These are phyloP conservation scores for Sclerospora graminicola DNA, from an alignment of 352 stramenopile species.

Conservation along the genomic window DNA sequence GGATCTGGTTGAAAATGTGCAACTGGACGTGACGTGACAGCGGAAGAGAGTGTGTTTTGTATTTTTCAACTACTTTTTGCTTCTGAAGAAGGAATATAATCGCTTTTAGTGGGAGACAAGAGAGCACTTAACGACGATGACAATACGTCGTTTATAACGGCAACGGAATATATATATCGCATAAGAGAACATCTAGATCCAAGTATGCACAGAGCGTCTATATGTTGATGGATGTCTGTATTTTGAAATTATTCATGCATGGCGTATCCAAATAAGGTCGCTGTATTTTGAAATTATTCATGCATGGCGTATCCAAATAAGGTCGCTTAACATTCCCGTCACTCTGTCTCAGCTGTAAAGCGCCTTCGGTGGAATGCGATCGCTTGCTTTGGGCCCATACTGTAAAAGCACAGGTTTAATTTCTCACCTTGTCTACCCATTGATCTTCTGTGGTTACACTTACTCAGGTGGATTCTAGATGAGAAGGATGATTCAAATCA, in stretches of 20 bases:
- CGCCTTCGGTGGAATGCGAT: constrained; percentile 53
- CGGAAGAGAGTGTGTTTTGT: constrained; percentile 42
- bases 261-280: no score
- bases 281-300: constrained; percentile 65
- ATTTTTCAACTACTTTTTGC: constrained; percentile 39
- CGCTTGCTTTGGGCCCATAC: constrained; percentile 44
- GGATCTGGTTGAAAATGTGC: constrained; percentile 36
- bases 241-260: no score
- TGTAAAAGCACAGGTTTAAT: constrained; percentile 36
- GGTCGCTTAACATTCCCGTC: constrained; percentile 61
- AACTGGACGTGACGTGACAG: constrained; percentile 23
- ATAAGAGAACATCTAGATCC: constrained; percentile 20
- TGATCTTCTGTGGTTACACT: no score
- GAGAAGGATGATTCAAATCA: no score
- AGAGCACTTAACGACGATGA: constrained; percentile 21
- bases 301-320: constrained; percentile 64
- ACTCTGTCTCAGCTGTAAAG: constrained; percentile 46
- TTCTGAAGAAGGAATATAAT: constrained; percentile 38
- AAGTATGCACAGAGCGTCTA: constrained; percentile 41
- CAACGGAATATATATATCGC: constrained; percentile 37
- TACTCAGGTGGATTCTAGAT: no score
- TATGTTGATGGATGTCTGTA: constrained; percentile 47
- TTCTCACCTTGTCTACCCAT: no score
- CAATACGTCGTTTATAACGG: constrained; percentile 40
- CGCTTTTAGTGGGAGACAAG: constrained; percentile 17